Conservation (phyloP, 371 early-diverging fungal genomes). For the Circinella umbellata region DNA sequence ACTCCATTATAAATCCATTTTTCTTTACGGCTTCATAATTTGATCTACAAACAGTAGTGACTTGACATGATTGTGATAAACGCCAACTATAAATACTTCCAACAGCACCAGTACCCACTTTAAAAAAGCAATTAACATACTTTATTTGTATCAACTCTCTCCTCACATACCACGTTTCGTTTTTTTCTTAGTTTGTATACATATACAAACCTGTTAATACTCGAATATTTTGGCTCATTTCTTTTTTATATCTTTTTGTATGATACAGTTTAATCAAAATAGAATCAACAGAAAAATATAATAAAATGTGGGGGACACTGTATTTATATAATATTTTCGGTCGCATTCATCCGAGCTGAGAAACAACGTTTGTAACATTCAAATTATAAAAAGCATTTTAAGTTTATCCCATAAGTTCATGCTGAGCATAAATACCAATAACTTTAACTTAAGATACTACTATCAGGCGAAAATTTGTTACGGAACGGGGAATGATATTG, state of each 20-base stretch:
- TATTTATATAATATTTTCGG: too few relatives aligned
- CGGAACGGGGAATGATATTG: too few relatives aligned
- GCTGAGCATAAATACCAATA: too few relatives aligned
- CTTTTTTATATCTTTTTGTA: neutral
- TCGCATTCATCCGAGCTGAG: too few relatives aligned
- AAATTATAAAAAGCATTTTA: too few relatives aligned
- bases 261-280: too few relatives aligned
- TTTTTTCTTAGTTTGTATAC: neutral
- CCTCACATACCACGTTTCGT: neutral
- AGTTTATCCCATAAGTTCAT: too few relatives aligned
- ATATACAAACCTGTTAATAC: neutral
- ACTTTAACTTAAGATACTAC: too few relatives aligned
- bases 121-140: neutral
- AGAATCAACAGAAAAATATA: too few relatives aligned
- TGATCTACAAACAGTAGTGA: slow-evolving; percentile 82
- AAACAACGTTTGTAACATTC: too few relatives aligned
- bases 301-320: too few relatives aligned
- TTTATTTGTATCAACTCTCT: slow-evolving; percentile 10
- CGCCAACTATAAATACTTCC: slow-evolving; percentile 78
- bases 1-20: slow-evolving; percentile 69
- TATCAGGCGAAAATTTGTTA: too few relatives aligned
- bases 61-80: slow-evolving; percentile 61
- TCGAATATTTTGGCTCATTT: neutral
- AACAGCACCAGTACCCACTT: slow-evolving; percentile 85
- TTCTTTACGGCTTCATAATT: slow-evolving; percentile 68